Evolutionary conservation across 2,329 filamentous ascomycete genomes (phyloP).

Genomic region (Botryotinia convoluta): DNA sequence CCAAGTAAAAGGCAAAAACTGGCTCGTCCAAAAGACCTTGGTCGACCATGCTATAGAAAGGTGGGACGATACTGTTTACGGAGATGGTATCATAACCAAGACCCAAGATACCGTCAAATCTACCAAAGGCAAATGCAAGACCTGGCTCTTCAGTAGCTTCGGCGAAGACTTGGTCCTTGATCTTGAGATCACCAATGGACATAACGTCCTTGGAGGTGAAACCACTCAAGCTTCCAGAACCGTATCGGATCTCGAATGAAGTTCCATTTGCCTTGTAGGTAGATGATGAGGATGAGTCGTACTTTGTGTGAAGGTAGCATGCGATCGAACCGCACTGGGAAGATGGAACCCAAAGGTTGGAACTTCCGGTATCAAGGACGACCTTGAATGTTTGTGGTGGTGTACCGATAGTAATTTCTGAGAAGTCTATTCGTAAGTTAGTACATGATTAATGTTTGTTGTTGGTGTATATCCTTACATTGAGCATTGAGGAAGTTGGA

Average conservation of each 20-base stretch:
- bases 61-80: constrained; percentile 92
- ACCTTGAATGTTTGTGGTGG: constrained; percentile 98
- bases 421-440: constrained; percentile 70
- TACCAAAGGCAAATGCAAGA: constrained; percentile 94
- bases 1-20: constrained; percentile 96
- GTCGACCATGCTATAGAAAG: constrained; percentile 94
- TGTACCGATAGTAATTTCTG: constrained; percentile 88
- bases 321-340: constrained; percentile 89
- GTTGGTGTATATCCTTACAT: constrained; percentile 59
- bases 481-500: constrained; percentile 99
- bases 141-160: constrained; percentile 96
- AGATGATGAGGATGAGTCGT: constrained; percentile 85
- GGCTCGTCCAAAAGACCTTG: constrained; percentile 87
- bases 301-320: constrained; percentile 96
- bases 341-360: constrained; percentile 98
- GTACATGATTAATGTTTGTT: neutral
- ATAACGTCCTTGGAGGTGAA: constrained; percentile 89
- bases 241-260: constrained; percentile 90
- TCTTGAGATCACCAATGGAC: constrained; percentile 81
- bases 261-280: constrained; percentile 93
- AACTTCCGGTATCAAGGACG: constrained; percentile 95
- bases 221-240: constrained; percentile 88
- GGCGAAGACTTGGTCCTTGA: constrained; percentile 91
- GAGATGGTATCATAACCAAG: constrained; percentile 93
- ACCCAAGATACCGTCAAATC: constrained; percentile 95